These are phyloP conservation scores for Talinum fruticosum DNA, from an alignment of 148 eudicot genomes.

Conservation along the genomic window DNA sequence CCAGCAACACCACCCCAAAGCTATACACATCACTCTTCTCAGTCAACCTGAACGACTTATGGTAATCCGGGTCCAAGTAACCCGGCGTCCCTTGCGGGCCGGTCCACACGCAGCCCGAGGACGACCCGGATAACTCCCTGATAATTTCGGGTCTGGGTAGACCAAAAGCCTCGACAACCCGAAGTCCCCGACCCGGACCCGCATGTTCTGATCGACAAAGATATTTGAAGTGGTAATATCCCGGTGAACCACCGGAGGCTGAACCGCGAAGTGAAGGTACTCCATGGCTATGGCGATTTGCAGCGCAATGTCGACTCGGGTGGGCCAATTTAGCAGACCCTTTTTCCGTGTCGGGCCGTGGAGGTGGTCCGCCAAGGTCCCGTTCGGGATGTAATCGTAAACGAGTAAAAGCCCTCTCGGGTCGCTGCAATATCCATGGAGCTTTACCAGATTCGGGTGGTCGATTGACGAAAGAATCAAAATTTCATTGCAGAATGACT, in stretches of 20 bases:
- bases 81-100: constrained; percentile 99
- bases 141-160: constrained; percentile 33
- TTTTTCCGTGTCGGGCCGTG: constrained; percentile 46
- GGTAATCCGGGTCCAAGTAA: constrained; percentile 82
- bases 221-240: constrained; percentile 79
- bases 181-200: constrained; percentile 82
- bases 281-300: constrained; percentile 75
- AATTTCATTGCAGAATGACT: constrained; percentile 86
- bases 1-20: constrained; percentile 77
- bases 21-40: constrained; percentile 95
- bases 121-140: constrained; percentile 29
- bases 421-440: constrained; percentile 87
- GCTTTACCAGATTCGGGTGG: constrained; percentile 76
- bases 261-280: constrained; percentile 67
- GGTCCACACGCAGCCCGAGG: constrained; percentile 78
- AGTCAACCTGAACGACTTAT: constrained; percentile 64
- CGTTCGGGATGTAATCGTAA: constrained; percentile 80
- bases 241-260: constrained; percentile 86
- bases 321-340: constrained; percentile 51
- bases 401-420: constrained; percentile 79
- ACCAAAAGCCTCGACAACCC: constrained; percentile 75
- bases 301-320: constrained; percentile 67
- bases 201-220: constrained; percentile 74
- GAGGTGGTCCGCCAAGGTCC: constrained; percentile 74
- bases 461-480: constrained; percentile 68